Base-by-base conservation (phyloP, 1,139 yeast genomes). In the Blastobotrys illinoisensis region DNA sequence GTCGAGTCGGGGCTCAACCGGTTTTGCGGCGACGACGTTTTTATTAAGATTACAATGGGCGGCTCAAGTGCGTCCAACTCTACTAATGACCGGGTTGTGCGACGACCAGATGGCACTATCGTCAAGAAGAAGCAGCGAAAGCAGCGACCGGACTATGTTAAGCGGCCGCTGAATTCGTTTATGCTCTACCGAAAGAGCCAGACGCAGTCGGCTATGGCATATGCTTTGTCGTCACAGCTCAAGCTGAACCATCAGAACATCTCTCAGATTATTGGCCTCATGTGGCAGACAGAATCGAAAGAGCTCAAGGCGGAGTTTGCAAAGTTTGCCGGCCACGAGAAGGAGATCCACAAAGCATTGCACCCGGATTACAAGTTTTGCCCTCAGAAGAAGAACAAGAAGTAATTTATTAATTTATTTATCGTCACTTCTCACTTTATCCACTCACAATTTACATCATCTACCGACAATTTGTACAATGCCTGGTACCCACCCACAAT, bases 101-200 rank as follows among this genome's bases (percentile, higher is more conserved):
- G 62, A 47, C 36, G 52, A 49, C 47, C 54, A 44, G 56, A 53
- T 20, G 51, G 52, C 47, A 44, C 48, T 20, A 45, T 44, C 9
- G 47, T 32, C 14, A 54, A 61, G 60, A 62, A 64, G 59, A 63
- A 60, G 52, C 60, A 59, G 46, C 58, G 65, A 50, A 62, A 63
- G 52, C 60, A 59, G 40, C 53, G 56, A 18, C 62, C 63, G n/a
- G 62, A 64, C 54, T 62, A 71, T 52, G 71, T 77, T 56, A 78
- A 78, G 60, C 72, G 82, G 36, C 81, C 81, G 0, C 67, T 78
- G 55, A 78, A 78, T 65, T 75, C 79, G 28, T 78, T 77, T 60
- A 77, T 78, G 81, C 69, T 78, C 14, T 78, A 78, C 60, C 70
- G 81, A 56, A 68, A 74, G 46, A 62, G 74, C 9, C 74, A 76